phyloP scores from a whole-genome alignment of 192 early-diverging fungal genomes.

The Podila minutissima region DNA sequence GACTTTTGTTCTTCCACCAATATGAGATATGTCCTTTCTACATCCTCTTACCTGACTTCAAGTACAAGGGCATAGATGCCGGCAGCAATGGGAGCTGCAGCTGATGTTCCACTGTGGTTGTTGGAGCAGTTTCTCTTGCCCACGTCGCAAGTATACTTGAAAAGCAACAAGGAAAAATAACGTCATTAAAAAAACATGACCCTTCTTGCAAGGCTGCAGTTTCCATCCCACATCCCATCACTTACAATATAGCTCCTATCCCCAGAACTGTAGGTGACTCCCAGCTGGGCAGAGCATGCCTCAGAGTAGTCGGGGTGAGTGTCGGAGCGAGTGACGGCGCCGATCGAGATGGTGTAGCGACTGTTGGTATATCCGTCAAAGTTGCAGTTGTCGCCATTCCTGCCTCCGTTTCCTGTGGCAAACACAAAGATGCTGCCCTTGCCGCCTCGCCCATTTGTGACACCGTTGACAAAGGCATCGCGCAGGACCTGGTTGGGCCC shows the following conservation, averaged over 20 bases:
- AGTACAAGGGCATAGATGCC: constrained; percentile 89
- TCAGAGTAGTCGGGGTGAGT: constrained; percentile 89
- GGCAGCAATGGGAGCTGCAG: constrained; percentile 90
- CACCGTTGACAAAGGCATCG: constrained; percentile 90
- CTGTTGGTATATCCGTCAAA: constrained; percentile 97
- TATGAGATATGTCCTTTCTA: neutral
- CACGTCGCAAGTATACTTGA: constrained; percentile 77
- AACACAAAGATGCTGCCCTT: constrained; percentile 93
- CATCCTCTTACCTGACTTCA: constrained; percentile 33
- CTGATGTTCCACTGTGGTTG: constrained; percentile 89
- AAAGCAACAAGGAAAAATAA: neutral
- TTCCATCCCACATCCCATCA: neutral
- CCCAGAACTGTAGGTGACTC: constrained; percentile 87
- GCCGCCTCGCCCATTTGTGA: constrained; percentile 84
- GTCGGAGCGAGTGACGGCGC: constrained; percentile 82
- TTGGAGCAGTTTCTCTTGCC: constrained; percentile 76
- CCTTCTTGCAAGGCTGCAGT: neutral
- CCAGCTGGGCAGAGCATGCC: constrained; percentile 86
- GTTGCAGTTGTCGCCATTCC: constrained; percentile 90
- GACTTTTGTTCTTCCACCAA: neutral
- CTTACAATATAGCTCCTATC: constrained; percentile 79
- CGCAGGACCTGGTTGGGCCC: constrained; percentile 82
- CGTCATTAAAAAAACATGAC: neutral
- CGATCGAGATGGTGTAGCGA: constrained; percentile 94
- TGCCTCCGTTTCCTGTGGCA: constrained; percentile 93